Percentiles rank a stretch among this genome's conserved stretches.
These are phyloP conservation scores for Cyclotella sp. DNA, from an alignment of 108 stramenopile genomes.

Conservation along the genomic window DNA sequence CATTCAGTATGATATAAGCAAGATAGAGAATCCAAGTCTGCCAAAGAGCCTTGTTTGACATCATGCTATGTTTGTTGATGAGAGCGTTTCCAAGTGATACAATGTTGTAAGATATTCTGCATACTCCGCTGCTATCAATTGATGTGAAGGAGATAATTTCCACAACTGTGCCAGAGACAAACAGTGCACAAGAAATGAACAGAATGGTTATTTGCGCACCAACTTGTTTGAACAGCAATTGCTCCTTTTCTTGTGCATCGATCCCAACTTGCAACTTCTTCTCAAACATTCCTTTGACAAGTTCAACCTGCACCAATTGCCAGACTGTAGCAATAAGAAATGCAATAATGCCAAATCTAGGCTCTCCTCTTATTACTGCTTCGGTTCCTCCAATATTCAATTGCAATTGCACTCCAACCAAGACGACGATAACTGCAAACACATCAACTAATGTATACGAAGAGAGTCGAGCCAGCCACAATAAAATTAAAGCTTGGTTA, in stretches of 20 bases:
- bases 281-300: constrained; percentile 51
- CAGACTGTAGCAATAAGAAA: constrained; percentile 58
- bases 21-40: constrained; percentile 55
- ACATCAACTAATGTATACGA: constrained; percentile 61
- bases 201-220: constrained; percentile 26
- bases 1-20: constrained; percentile 34
- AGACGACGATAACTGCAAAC: constrained; percentile 49
- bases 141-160: constrained; percentile 49
- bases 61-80: constrained; percentile 40
- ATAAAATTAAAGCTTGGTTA: constrained; percentile 17
- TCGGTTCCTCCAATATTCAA: constrained; percentile 54
- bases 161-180: constrained; percentile 34
- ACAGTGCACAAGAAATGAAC: constrained; percentile 28
- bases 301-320: constrained; percentile 59
- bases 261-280: constrained; percentile 14
- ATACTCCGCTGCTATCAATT: constrained; percentile 30
- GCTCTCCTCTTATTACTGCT: constrained; percentile 49
- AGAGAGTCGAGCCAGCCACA: constrained; percentile 55
- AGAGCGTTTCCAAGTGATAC: constrained; percentile 49
- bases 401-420: constrained; percentile 57
- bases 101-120: constrained; percentile 49
- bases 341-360: constrained; percentile 52
- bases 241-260: constrained; percentile 2
- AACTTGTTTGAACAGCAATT: constrained; percentile 22
- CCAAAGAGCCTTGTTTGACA: constrained; percentile 29